Percentiles rank a stretch among this genome's conserved stretches.
These are phyloP conservation scores for Solanum pennellii DNA, from an alignment of 257 asterid species.

Conservation along the genomic window DNA sequence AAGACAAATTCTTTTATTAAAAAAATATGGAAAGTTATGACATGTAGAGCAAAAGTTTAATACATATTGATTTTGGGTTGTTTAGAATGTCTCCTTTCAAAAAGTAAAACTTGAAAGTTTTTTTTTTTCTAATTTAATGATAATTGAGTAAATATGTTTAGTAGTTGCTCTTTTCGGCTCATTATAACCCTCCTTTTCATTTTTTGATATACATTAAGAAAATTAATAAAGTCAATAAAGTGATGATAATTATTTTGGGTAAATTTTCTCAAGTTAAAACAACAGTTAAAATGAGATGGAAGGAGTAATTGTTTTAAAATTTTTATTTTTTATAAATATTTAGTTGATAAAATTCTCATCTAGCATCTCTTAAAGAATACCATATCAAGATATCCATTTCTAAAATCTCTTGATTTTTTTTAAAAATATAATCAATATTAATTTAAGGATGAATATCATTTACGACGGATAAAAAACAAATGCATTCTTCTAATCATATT, in stretches of 20 bases:
- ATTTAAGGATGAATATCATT: too few species aligned
- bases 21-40: background rate
- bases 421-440: too few species aligned
- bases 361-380: background rate
- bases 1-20: background rate
- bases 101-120: too few species aligned
- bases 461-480: too few species aligned
- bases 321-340: too few species aligned
- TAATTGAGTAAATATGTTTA: background rate
- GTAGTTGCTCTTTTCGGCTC: background rate
- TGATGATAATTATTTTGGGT: background rate
- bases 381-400: too few species aligned
- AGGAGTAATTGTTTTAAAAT: too few species aligned
- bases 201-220: too few species aligned
- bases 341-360: too few species aligned
- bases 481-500: too few species aligned
- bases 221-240: background rate
- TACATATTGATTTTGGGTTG: background rate
- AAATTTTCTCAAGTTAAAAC: too few species aligned
- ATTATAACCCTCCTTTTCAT: background rate
- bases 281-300: background rate
- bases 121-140: background rate
- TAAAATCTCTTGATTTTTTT: background rate
- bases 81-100: background rate
- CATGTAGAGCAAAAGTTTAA: background rate